Evolutionary conservation across 345 rosid species (phyloP).

Genomic region (Litchi chinensis): DNA sequence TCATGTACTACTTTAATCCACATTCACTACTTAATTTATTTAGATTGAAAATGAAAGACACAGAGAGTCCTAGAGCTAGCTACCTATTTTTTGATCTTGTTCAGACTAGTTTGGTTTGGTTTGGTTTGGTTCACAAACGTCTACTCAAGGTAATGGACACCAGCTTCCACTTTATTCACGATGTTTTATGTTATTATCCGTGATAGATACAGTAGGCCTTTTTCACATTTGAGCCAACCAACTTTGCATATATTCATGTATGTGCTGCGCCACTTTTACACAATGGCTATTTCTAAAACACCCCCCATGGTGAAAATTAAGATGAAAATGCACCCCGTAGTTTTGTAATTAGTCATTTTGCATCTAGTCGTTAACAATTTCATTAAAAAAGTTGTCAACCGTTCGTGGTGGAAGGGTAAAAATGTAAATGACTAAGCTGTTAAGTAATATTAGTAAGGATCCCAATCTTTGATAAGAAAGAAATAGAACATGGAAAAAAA

Average conservation of each 20-base stretch:
- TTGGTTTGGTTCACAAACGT: constrained; percentile 34
- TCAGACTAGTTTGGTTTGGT: constrained; percentile 17
- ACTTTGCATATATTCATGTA: constrained; percentile 10
- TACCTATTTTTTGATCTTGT: background rate
- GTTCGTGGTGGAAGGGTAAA: too few relatives aligned
- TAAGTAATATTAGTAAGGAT: too few relatives aligned
- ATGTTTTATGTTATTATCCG: constrained; percentile 1
- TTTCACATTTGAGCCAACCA: constrained; percentile 13
- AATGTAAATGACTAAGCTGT: too few relatives aligned
- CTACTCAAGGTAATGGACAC: constrained; percentile 19
- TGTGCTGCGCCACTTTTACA: background rate
- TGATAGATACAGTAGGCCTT: background rate
- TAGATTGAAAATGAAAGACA: constrained; percentile 4
- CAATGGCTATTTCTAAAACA: too few relatives aligned
- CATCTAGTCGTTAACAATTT: too few relatives aligned
- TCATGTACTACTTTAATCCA: constrained; percentile 26
- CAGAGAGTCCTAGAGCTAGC: constrained; percentile 22
- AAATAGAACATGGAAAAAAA: too few relatives aligned
- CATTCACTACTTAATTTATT: constrained; percentile 34
- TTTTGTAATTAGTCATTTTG: too few relatives aligned
- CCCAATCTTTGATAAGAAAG: too few relatives aligned
- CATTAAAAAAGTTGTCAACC: too few relatives aligned
- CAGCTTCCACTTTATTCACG: constrained; percentile 35
- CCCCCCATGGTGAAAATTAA: too few relatives aligned
- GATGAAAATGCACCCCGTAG: too few relatives aligned